Evolutionary conservation across 306 rosid genomes (phyloP).

Genomic region (Malus fusca): DNA sequence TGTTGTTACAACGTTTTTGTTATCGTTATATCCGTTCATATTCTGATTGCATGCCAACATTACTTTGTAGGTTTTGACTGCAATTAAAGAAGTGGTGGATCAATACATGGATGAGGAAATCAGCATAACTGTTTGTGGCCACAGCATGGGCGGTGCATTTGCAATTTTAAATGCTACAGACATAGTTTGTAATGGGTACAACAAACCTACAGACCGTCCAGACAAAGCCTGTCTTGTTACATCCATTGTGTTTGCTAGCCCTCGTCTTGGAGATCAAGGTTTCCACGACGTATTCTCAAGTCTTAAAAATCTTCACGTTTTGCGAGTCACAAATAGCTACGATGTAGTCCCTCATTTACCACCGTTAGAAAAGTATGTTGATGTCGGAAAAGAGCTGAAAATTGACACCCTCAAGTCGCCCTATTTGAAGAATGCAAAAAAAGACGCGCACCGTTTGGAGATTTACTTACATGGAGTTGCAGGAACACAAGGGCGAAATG

Average conservation of each 20-base stretch:
- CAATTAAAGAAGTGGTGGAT: background rate
- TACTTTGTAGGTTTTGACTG: background rate
- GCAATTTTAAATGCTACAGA: constrained; percentile 1
- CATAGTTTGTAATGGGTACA: constrained; percentile 1
- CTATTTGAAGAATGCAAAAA: background rate
- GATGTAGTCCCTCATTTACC: background rate
- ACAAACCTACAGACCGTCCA: background rate
- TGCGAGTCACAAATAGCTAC: background rate
- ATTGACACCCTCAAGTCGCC: background rate
- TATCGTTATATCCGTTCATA: too few species aligned
- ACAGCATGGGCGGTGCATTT: constrained; percentile 18
- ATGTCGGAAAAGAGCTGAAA: constrained; percentile 4
- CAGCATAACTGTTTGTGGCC: constrained; percentile 1
- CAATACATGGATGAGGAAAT: constrained; percentile 5
- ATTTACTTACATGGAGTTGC: constrained; percentile 8
- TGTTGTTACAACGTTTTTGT: too few species aligned
- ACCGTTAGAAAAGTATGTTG: background rate
- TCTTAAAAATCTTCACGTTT: background rate
- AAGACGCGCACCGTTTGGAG: background rate
- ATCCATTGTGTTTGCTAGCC: background rate
- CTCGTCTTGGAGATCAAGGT: constrained; percentile 9
- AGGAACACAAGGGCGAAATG: background rate
- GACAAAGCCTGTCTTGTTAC: constrained; percentile 4
- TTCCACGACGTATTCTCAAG: background rate
- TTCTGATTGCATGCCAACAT: too few species aligned